Conservation (phyloP, 1,139 yeast genomes). For the Debaryomyces fabryi region DNA sequence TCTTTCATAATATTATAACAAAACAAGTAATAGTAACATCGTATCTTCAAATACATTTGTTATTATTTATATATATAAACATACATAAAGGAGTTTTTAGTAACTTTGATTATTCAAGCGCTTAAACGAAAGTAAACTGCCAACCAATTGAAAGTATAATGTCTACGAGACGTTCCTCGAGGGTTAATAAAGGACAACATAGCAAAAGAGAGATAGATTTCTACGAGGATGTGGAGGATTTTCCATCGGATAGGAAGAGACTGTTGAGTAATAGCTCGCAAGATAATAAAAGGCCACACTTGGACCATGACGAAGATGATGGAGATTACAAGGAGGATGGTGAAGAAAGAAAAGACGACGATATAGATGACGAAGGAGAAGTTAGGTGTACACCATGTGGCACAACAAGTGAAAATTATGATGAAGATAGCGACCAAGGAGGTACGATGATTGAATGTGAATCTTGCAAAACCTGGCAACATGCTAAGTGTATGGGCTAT, state of each 20-base stretch:
- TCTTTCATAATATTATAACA: neutral
- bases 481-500: slow-evolving; percentile 70
- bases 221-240: slow-evolving; percentile 17
- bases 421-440: slow-evolving; percentile 59
- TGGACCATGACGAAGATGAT: slow-evolving; percentile 14
- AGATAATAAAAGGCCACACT: slow-evolving; percentile 11
- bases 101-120: slow-evolving; percentile 4
- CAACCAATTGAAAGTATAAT: neutral
- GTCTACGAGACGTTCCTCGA: slow-evolving; percentile 36
- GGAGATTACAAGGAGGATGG: slow-evolving; percentile 12
- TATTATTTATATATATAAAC: slow-evolving; percentile 4
- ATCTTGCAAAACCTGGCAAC: slow-evolving; percentile 82
- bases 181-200: slow-evolving; percentile 47
- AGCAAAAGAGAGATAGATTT: slow-evolving; percentile 32
- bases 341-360: slow-evolving; percentile 17
- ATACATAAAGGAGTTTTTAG: slow-evolving; percentile 6
- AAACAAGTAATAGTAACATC: neutral
- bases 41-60: neutral
- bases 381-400: slow-evolving; percentile 71
- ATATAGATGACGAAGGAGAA: slow-evolving; percentile 43
- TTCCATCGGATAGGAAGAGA: slow-evolving; percentile 2
- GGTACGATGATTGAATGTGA: slow-evolving; percentile 83
- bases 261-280: neutral
- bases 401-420: slow-evolving; percentile 61
- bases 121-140: neutral